Evolutionary conservation across 805 yeast species (phyloP).

Genomic region (Wickerhamiella sergipiensis): DNA sequence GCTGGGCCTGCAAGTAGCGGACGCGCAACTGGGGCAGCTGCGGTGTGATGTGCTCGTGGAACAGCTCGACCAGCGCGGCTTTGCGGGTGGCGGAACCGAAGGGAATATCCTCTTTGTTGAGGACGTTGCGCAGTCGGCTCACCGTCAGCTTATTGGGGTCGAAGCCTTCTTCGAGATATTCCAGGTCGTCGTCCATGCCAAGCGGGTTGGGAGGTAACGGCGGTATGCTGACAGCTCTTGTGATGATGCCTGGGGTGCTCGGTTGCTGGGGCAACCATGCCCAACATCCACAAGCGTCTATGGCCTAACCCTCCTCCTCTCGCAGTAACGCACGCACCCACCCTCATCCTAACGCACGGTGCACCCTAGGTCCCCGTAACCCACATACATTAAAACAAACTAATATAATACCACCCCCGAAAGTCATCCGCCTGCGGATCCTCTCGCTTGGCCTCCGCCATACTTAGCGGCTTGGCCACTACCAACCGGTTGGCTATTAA

Average conservation of each 20-base stretch:
- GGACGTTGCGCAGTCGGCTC: slow-evolving; percentile 53
- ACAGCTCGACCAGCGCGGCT: slow-evolving; percentile 46
- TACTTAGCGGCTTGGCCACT: background rate
- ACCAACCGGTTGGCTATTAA: background rate
- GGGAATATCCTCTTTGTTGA: slow-evolving; percentile 47
- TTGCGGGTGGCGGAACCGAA: slow-evolving; percentile 58
- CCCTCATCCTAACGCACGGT: too few species aligned
- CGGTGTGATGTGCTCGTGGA: slow-evolving; percentile 40
- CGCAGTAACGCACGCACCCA: too few species aligned
- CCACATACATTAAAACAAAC: background rate
- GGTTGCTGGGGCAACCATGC: background rate
- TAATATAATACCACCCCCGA: background rate
- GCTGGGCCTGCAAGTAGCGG: slow-evolving; percentile 21
- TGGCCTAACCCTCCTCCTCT: too few species aligned
- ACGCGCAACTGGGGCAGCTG: slow-evolving; percentile 31
- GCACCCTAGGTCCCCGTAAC: too few species aligned
- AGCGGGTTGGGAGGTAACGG: background rate
- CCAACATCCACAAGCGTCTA: background rate
- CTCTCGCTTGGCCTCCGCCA: background rate
- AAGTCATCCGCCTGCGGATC: background rate
- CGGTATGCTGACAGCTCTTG: background rate
- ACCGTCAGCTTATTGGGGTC: slow-evolving; percentile 54
- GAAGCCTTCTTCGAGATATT: slow-evolving; percentile 33
- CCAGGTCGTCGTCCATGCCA: slow-evolving; percentile 10
- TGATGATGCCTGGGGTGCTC: background rate